Percentiles rank a stretch among this genome's conserved stretches.
Conservation (phyloP, 331 rosid genomes). For the Malus hybrid region DNA sequence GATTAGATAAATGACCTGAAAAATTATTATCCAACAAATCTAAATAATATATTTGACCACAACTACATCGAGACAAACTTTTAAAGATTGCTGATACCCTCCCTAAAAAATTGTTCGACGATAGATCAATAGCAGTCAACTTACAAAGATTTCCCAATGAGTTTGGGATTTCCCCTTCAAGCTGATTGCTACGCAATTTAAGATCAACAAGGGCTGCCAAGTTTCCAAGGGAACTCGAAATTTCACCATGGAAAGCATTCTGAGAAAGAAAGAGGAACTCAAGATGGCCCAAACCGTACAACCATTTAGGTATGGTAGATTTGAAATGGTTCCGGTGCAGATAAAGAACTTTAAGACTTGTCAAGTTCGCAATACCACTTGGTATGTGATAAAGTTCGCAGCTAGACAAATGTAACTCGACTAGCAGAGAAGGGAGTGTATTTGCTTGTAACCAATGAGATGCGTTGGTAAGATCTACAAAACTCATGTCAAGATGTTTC, state of each 20-base stretch:
- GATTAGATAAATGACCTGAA: not conserved
- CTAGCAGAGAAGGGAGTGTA: too few relatives aligned
- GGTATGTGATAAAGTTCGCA: too few relatives aligned
- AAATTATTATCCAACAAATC: not conserved
- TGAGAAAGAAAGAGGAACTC: not conserved
- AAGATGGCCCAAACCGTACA: not conserved
- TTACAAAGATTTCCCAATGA: not conserved
- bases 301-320: not conserved
- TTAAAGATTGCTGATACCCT: not conserved
- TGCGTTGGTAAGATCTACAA: too few relatives aligned
- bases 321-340: fast-evolving
- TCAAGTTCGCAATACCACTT: too few relatives aligned
- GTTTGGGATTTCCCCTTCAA: not conserved
- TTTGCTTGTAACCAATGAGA: too few relatives aligned
- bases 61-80: not conserved
- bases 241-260: not conserved
- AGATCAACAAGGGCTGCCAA: not conserved
- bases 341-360: not conserved
- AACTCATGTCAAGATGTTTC: too few relatives aligned
- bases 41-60: not conserved
- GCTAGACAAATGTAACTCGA: too few relatives aligned
- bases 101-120: not conserved
- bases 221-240: too few relatives aligned
- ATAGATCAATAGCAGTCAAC: not conserved
- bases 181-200: not conserved